phyloP scores from a whole-genome alignment of 108 stramenopile species.

The Pelagomonas calceolata region DNA sequence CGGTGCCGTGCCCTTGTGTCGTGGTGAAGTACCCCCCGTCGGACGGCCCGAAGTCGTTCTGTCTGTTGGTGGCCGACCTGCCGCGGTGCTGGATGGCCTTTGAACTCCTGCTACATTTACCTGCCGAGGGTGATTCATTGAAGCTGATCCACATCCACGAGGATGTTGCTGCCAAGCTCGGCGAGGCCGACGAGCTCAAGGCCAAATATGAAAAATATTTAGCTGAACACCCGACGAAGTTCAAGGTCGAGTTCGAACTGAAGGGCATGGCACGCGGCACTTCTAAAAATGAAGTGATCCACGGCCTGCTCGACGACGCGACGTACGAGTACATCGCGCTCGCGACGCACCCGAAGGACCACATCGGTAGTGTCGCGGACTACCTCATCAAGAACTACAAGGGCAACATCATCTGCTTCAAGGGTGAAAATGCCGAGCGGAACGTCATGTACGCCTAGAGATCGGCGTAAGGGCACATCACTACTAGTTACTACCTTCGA shows the following conservation, averaged over 20 bases:
- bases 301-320: neutral
- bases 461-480: too few species aligned
- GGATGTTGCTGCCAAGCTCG: neutral
- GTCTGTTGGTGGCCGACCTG: neutral
- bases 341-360: neutral
- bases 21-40: neutral
- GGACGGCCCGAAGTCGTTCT: neutral
- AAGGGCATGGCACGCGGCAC: too few species aligned
- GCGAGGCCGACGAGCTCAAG: neutral
- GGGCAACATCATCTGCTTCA: neutral
- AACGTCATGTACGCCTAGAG: too few species aligned
- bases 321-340: too few species aligned
- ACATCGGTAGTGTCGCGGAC: neutral
- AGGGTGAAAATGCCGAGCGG: neutral
- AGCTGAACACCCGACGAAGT: too few species aligned
- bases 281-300: too few species aligned
- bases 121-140: neutral
- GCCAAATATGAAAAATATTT: neutral
- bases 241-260: too few species aligned
- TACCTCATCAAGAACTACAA: neutral
- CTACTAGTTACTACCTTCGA: too few species aligned
- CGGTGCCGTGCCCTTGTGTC: neutral
- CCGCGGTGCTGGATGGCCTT: neutral
- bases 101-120: neutral
- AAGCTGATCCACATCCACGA: neutral